A percentile compares a stretch with the other conserved stretches of the same genome.
phyloP scores from a whole-genome alignment of 2,329 filamentous ascomycete species.

The Albifimbria verrucaria region DNA sequence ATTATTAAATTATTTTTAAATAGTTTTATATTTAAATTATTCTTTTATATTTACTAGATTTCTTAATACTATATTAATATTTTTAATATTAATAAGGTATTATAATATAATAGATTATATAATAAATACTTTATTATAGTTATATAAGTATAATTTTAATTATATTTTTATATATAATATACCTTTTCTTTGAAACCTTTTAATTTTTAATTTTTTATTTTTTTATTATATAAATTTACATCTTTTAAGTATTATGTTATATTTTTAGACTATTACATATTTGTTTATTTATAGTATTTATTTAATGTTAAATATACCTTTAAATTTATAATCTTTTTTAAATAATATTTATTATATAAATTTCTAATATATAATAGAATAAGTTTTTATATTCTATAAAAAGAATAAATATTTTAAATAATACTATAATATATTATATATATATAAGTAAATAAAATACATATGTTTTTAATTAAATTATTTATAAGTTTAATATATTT shows the following conservation, averaged over 20 bases:
- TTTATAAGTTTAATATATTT: background rate
- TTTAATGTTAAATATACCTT: background rate
- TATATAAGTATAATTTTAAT: background rate
- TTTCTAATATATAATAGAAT: background rate
- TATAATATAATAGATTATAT: background rate
- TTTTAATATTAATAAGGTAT: conserved; percentile 1
- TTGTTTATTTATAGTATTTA: background rate
- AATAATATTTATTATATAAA: background rate
- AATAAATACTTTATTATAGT: background rate
- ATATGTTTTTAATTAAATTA: background rate
- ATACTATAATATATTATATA: background rate
- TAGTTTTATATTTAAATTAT: background rate
- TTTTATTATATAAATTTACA: background rate
- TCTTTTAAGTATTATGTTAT: background rate
- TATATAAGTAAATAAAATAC: too few relatives aligned
- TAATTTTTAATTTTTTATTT: too few relatives aligned
- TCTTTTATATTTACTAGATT: background rate
- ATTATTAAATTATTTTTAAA: background rate
- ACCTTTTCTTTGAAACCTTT: too few relatives aligned
- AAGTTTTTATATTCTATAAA: too few relatives aligned
- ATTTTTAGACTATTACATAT: background rate
- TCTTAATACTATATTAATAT: background rate
- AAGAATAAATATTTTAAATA: too few relatives aligned
- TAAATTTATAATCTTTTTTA: background rate
- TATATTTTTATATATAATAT: background rate